A percentile compares a stretch with the other conserved stretches of the same genome.
phyloP scores from a whole-genome alignment of 1,284 basidiomycete genomes.

The Microbotryum scabiosae region DNA sequence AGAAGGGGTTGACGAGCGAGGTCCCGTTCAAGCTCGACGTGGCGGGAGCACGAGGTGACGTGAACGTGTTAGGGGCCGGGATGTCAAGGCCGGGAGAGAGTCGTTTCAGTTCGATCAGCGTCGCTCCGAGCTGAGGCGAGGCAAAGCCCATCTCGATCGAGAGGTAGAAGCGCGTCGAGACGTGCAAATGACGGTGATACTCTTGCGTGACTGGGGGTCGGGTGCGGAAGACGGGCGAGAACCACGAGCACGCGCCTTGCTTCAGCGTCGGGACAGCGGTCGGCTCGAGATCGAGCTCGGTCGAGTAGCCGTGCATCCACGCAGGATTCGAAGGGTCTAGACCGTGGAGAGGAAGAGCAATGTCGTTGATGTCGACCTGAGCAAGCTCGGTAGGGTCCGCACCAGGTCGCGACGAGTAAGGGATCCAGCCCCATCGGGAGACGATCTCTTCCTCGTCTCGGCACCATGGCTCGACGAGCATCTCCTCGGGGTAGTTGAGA shows the following conservation, averaged over 20 bases:
- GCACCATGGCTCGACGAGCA: conserved; percentile 34
- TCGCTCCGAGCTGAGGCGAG: conserved; percentile 22
- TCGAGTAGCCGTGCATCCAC: conserved; percentile 38
- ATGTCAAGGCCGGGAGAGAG: conserved; percentile 30
- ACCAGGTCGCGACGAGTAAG: conserved; percentile 35
- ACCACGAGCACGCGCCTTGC: conserved; percentile 37
- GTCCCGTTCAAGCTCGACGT: conserved; percentile 33
- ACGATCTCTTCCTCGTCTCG: conserved; percentile 41
- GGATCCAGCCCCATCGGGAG: conserved; percentile 40
- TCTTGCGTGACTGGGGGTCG: conserved; percentile 30
- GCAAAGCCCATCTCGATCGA: conserved; percentile 37
- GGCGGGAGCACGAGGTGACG: conserved; percentile 25
- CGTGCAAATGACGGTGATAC: conserved; percentile 35
- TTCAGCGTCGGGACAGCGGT: conserved; percentile 29
- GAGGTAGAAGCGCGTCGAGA: conserved; percentile 41
- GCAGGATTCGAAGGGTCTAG: background rate
- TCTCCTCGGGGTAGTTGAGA: conserved; percentile 34
- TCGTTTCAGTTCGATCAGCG: conserved; percentile 20
- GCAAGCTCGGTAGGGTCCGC: conserved; percentile 34
- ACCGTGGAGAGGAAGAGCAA: conserved; percentile 35
- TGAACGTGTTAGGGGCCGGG: conserved; percentile 30
- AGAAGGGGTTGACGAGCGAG: conserved; percentile 31
- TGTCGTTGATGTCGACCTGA: conserved; percentile 35
- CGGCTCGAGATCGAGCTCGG: conserved; percentile 36
- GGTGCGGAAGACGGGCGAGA: conserved; percentile 35